A percentile compares a stretch with the other conserved stretches of the same genome.
phyloP scores from a whole-genome alignment of 306 rosid species.

The Casuarina equisetifolia region DNA sequence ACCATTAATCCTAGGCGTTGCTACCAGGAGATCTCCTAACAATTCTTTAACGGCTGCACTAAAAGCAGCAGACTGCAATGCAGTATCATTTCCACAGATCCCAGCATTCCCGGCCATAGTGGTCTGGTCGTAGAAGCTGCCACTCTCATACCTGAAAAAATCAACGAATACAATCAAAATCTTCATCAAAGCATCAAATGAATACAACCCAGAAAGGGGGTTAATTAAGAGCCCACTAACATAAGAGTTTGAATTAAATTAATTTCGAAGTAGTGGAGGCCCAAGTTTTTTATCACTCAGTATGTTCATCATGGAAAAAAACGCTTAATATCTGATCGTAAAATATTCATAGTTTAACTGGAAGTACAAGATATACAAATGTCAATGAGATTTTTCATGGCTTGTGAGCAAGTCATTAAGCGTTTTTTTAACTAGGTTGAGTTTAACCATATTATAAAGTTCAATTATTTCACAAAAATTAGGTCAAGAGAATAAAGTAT shows the following conservation, averaged over 20 bases:
- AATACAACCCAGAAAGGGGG: no score
- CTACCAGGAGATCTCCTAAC: slow-evolving; percentile 31
- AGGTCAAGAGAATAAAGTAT: no score
- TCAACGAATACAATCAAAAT: background rate
- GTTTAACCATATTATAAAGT: no score
- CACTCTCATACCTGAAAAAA: slow-evolving; percentile 42
- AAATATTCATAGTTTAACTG: background rate
- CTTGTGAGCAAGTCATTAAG: no score
- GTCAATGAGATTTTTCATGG: no score
- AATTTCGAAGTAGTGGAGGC: no score
- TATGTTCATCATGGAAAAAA: background rate
- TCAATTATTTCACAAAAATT: no score
- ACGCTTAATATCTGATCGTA: background rate
- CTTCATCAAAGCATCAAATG: no score
- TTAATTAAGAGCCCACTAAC: no score
- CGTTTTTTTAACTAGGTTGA: no score
- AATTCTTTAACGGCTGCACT: slow-evolving; percentile 21
- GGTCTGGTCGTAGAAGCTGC: slow-evolving; percentile 37
- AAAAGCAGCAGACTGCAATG: slow-evolving; percentile 18
- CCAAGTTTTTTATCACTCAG: background rate
- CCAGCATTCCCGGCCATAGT: slow-evolving; percentile 31
- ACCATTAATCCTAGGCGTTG: slow-evolving; percentile 36
- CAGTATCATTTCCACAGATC: slow-evolving; percentile 29
- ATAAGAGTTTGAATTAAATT: background rate
- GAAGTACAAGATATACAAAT: no score